phyloP scores from a whole-genome alignment of 192 early-diverging fungal species.

The Phlyctochytrium arcticum region DNA sequence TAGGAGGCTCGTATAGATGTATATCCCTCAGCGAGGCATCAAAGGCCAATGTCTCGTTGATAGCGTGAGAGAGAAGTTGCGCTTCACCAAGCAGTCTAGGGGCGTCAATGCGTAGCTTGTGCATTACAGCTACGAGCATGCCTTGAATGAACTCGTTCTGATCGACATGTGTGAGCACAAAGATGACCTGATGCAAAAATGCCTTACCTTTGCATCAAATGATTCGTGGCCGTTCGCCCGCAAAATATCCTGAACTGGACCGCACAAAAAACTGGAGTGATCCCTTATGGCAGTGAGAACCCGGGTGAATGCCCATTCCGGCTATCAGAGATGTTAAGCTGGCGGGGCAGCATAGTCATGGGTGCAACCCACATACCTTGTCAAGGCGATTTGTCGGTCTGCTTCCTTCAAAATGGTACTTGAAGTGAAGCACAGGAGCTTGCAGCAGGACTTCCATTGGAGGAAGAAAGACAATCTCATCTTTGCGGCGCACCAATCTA shows the following conservation, averaged over 20 bases:
- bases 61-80: conserved; percentile 20
- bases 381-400: conserved; percentile 28
- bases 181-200: not conserved
- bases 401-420: conserved; percentile 26
- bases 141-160: conserved; percentile 27
- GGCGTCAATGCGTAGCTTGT: conserved; percentile 23
- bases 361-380: conserved; percentile 6
- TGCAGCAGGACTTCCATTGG: conserved; percentile 26
- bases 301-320: conserved; percentile 26
- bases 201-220: conserved; percentile 23
- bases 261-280: conserved; percentile 20
- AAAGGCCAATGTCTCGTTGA: conserved; percentile 24
- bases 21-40: conserved; percentile 25
- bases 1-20: conserved; percentile 12
- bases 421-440: conserved; percentile 26
- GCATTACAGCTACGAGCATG: conserved; percentile 10
- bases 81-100: conserved; percentile 22
- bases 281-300: conserved; percentile 20
- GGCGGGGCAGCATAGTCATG: not conserved
- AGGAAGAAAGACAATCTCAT: not conserved
- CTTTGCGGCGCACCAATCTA: not conserved
- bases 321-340: not conserved
- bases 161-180: not conserved
- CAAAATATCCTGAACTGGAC: conserved; percentile 18
- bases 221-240: conserved; percentile 6